These are phyloP conservation scores for Ogataea degrootiae DNA, from an alignment of 805 yeast genomes.

Conservation along the genomic window DNA sequence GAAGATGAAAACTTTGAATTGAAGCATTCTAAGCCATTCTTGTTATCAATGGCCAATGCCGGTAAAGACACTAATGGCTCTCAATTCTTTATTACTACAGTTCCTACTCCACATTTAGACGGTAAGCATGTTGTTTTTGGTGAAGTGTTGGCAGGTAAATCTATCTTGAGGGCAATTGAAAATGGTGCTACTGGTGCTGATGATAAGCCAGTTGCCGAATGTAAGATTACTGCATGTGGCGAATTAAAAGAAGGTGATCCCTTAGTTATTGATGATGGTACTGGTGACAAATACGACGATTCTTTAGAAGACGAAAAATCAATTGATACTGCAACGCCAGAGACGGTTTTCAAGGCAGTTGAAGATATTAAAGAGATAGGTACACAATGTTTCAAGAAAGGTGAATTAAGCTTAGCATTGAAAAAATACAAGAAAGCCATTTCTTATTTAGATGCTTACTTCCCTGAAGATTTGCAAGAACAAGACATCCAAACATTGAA, in stretches of 20 bases:
- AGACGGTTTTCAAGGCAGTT: slow-evolving; percentile 63
- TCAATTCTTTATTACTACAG: slow-evolving; percentile 91
- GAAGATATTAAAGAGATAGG: slow-evolving; percentile 70
- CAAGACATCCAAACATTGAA: slow-evolving; percentile 47
- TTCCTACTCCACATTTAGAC: slow-evolving; percentile 88
- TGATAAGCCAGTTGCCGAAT: slow-evolving; percentile 70
- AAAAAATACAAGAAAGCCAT: slow-evolving; percentile 72
- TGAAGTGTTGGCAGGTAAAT: slow-evolving; percentile 76
- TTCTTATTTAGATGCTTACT: slow-evolving; percentile 63
- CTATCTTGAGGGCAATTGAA: slow-evolving; percentile 75
- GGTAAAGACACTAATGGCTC: slow-evolving; percentile 96
- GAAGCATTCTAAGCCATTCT: slow-evolving; percentile 78
- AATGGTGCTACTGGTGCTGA: slow-evolving; percentile 54
- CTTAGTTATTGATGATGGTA: slow-evolving; percentile 59
- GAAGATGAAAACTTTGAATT: slow-evolving; percentile 84
- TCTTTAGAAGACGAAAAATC: slow-evolving; percentile 67
- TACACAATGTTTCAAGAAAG: slow-evolving; percentile 65
- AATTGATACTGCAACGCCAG: slow-evolving; percentile 56
- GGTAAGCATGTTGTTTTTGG: slow-evolving; percentile 98
- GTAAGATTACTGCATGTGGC: slow-evolving; percentile 76
- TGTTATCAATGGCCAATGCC: slow-evolving; percentile 95
- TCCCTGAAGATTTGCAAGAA: slow-evolving; percentile 62
- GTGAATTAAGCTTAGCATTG: slow-evolving; percentile 51
- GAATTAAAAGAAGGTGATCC: slow-evolving; percentile 57
- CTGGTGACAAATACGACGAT: slow-evolving; percentile 81